Percentiles rank a stretch among this genome's conserved stretches.
These are phyloP conservation scores for Plantago coronopus DNA, from an alignment of 305 asterid species.

Conservation along the genomic window DNA sequence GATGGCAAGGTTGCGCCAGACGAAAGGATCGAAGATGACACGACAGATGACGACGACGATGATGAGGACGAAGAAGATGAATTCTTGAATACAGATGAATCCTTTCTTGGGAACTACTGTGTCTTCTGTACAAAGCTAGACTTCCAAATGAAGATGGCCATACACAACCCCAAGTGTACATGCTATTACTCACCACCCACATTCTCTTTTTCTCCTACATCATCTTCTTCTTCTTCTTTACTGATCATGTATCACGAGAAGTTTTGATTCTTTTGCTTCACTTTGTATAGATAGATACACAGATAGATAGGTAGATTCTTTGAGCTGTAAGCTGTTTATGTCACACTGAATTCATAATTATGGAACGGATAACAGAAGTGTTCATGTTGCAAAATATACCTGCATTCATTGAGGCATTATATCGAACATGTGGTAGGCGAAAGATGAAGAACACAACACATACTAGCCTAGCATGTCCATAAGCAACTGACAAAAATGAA, in stretches of 20 bases:
- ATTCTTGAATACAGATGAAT: conserved; percentile 17
- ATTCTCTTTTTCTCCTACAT: conserved; percentile 33
- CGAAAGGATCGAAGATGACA: conserved; percentile 34
- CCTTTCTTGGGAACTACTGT: conserved; percentile 47
- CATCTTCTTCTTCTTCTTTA: conserved; percentile 50
- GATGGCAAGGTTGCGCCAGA: conserved; percentile 41
- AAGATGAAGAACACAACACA: neutral
- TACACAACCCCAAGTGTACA: conserved; percentile 61
- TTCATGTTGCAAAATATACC: no score
- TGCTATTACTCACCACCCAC: conserved; percentile 49
- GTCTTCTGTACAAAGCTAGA: conserved; percentile 78
- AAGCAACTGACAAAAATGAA: no score
- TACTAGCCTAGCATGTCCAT: no score
- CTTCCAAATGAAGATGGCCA: conserved; percentile 37
- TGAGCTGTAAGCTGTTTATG: conserved; percentile 11
- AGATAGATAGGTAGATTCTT: conserved; percentile 22
- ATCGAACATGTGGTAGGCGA: neutral
- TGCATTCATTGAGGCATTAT: neutral
- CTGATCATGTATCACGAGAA: conserved; percentile 32
- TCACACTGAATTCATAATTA: neutral
- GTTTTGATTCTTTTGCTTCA: conserved; percentile 22
- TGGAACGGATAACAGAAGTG: no score
- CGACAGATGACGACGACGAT: conserved; percentile 34
- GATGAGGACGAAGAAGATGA: conserved; percentile 29
- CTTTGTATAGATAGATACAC: conserved; percentile 38